These are phyloP conservation scores for Heliamphora exappendiculata DNA, from an alignment of 148 eudicot species.

Conservation along the genomic window DNA sequence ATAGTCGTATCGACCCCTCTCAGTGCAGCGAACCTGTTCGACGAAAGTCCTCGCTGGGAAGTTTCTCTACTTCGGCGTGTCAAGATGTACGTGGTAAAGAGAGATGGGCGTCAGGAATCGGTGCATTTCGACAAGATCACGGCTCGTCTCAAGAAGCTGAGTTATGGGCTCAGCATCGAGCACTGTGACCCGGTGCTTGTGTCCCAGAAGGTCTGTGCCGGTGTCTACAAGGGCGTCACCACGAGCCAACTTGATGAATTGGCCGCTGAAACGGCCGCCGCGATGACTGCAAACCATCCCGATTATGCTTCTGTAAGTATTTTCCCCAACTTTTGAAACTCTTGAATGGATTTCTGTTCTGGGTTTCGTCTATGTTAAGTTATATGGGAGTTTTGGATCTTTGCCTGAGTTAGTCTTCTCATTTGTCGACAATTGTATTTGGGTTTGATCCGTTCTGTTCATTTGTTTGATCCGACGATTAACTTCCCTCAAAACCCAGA, in stretches of 20 bases:
- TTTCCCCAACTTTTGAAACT: background rate
- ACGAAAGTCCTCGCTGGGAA: constrained; percentile 23
- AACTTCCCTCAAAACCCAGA: no score
- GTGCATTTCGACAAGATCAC: constrained; percentile 87
- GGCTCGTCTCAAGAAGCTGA: constrained; percentile 75
- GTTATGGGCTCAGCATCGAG: constrained; percentile 74
- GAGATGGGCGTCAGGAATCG: constrained; percentile 77
- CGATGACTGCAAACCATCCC: constrained; percentile 77
- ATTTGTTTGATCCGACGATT: no score
- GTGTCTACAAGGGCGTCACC: constrained; percentile 81
- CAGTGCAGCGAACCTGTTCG: constrained; percentile 21
- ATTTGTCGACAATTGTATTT: background rate
- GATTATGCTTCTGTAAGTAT: constrained; percentile 71
- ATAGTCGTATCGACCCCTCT: background rate
- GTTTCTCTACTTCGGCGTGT: background rate
- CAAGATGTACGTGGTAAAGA: constrained; percentile 80
- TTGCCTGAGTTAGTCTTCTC: no score
- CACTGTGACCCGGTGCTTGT: constrained; percentile 83
- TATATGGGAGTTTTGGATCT: background rate
- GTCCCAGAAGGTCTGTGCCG: constrained; percentile 82
- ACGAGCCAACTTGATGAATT: constrained; percentile 86
- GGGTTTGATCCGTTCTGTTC: background rate
- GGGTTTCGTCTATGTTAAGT: background rate
- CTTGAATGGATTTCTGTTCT: background rate
- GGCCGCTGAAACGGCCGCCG: constrained; percentile 91